Evolutionary conservation across 139 green algal species (phyloP).

Genomic region (Tetradesmus lagerheimii): DNA sequence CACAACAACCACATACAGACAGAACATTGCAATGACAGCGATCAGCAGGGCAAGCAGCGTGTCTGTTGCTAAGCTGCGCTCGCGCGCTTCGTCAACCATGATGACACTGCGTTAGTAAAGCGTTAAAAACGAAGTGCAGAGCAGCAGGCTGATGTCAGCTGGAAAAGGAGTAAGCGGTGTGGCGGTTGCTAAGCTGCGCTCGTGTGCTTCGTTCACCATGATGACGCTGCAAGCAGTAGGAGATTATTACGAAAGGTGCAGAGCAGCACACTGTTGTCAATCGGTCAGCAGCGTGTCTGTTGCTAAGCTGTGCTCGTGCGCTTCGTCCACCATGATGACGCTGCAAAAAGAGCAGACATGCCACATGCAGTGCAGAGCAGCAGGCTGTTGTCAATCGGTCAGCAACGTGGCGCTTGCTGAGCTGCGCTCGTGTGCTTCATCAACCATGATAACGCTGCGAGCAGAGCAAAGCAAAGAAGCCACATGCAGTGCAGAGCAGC

Average conservation of each 20-base stretch:
- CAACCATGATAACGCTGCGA: no score
- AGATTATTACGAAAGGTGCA: no score
- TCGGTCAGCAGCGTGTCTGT: constrained; percentile 95
- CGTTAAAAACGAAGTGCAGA: no score
- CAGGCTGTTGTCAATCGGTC: no score
- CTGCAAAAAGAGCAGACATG: no score
- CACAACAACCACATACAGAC: no score
- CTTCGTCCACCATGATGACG: constrained; percentile 96
- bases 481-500: not conserved
- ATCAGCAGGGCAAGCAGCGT: constrained; percentile 93
- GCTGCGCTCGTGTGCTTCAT: no score
- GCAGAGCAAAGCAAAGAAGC: not conserved
- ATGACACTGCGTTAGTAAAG: constrained; percentile 76
- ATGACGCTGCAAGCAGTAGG: constrained; percentile 91
- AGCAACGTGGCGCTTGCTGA: no score
- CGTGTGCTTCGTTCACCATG: constrained; percentile 96
- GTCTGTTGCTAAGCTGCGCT: constrained; percentile 90
- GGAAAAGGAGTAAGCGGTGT: constrained; percentile 48
- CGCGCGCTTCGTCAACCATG: constrained; percentile 96
- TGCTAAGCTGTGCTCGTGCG: constrained; percentile 89
- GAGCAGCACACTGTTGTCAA: no score
- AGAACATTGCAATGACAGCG: no score
- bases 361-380: not conserved
- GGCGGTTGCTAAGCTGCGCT: constrained; percentile 89
- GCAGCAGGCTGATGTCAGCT: no score